Conservation (phyloP, 2,329 filamentous ascomycete species). For the Zymoseptoria crescenta region DNA sequence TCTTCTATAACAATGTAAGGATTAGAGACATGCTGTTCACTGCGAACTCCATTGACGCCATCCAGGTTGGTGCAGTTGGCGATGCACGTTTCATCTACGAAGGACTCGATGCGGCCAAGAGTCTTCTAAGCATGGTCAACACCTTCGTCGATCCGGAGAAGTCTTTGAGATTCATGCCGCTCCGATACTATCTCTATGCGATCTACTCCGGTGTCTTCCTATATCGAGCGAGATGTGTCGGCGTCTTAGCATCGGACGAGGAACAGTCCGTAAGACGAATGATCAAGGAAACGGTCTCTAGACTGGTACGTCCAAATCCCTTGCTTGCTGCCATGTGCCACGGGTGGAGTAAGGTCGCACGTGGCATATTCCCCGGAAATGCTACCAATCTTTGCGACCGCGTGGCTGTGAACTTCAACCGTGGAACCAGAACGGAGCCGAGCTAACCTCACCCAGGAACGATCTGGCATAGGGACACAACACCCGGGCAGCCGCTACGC, state of each 20-base stretch:
- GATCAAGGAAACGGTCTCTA: slow-evolving; percentile 39
- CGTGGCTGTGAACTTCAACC: not conserved
- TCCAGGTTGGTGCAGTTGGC: slow-evolving; percentile 37
- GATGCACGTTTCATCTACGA: slow-evolving; percentile 46
- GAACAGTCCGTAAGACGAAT: slow-evolving; percentile 40
- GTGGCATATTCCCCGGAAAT: not conserved
- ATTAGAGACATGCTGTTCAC: not conserved
- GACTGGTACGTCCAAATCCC: slow-evolving; percentile 21
- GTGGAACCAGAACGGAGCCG: not conserved
- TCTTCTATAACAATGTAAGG: slow-evolving; percentile 39
- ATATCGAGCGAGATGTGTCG: slow-evolving; percentile 41
- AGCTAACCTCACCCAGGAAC: slow-evolving; percentile 20
- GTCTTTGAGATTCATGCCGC: slow-evolving; percentile 41
- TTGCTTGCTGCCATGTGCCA: not conserved
- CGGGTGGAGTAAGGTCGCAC: not conserved
- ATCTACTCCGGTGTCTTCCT: slow-evolving; percentile 44
- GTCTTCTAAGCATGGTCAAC: slow-evolving; percentile 43
- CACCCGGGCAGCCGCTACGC: slow-evolving; percentile 42
- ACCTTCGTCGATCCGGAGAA: slow-evolving; percentile 44
- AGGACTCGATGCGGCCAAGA: slow-evolving; percentile 43
- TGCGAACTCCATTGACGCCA: not conserved
- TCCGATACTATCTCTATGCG: slow-evolving; percentile 43
- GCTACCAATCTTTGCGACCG: not conserved
- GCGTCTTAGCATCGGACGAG: slow-evolving; percentile 41
- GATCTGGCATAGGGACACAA: slow-evolving; percentile 38